Percentiles rank a stretch among this genome's conserved stretches.
phyloP scores from a whole-genome alignment of 2,329 filamentous ascomycete species.

The Penicillium glabrum region DNA sequence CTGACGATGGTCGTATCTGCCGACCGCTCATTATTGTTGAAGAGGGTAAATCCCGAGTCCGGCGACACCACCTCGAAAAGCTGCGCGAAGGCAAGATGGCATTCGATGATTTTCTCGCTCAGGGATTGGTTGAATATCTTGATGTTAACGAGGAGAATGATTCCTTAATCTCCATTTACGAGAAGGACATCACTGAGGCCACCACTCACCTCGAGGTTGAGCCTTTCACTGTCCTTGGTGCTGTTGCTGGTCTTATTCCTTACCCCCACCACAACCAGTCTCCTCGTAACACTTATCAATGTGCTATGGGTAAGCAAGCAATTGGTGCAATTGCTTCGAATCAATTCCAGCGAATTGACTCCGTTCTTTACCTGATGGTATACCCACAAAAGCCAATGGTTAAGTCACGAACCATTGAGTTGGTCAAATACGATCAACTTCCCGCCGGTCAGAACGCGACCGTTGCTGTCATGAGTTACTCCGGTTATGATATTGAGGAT shows the following conservation, averaged over 20 bases:
- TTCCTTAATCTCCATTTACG: constrained; percentile 85
- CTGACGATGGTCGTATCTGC: constrained; percentile 95
- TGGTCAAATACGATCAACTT: constrained; percentile 95
- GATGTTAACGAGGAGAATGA: constrained; percentile 99
- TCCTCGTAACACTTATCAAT: constrained; percentile 97
- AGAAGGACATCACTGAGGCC: constrained; percentile 75
- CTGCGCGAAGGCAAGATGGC: constrained; percentile 79
- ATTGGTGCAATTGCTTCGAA: constrained; percentile 98
- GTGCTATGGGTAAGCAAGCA: constrained; percentile 99
- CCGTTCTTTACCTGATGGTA: constrained; percentile 91
- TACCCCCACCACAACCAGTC: constrained; percentile 99
- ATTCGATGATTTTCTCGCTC: constrained; percentile 90
- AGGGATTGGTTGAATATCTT: constrained; percentile 91
- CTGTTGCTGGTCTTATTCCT: constrained; percentile 92
- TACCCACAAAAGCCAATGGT: constrained; percentile 98
- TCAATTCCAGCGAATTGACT: constrained; percentile 96
- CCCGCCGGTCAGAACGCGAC: constrained; percentile 96
- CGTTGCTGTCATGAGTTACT: constrained; percentile 99
- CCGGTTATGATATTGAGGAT: constrained; percentile 99
- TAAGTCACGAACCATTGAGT: constrained; percentile 92
- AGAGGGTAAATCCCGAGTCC: constrained; percentile 79
- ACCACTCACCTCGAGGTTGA: constrained; percentile 97
- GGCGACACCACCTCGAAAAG: constrained; percentile 72
- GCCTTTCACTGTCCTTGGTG: constrained; percentile 93
- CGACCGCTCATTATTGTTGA: constrained; percentile 94